Base-by-base conservation (phyloP, 305 asterid genomes). In the Fraxinus angustifolia region DNA sequence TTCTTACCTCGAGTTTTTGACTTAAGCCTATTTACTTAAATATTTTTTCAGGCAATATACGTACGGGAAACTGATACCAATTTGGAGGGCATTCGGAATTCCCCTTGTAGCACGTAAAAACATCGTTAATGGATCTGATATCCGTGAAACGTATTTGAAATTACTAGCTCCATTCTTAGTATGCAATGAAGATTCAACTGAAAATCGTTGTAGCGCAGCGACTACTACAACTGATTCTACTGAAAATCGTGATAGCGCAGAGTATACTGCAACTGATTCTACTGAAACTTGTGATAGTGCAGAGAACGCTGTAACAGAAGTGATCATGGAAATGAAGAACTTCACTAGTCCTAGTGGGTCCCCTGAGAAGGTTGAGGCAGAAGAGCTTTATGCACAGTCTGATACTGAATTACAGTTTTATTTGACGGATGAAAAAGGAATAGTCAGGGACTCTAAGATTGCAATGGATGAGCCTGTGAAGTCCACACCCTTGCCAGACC, bases 31-130 rank as follows among this genome's bases (percentile, higher is more conserved):
- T 80, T n/a, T 85, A 73, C 81, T 84, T 53, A 31, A 76, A 36
- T 26, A 84, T 83, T 23, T 83, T 80, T 42, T 30, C 98, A 94
- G 98, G 87, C 90, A 89, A 83, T 75, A 45, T 34, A 17, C 80
- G 72, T 31, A 38, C 56, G 92, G 95, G 85, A 89, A 85, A 86
- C 82, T 78, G 78, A 81, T 84, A 65, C 81, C 90, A 75, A 83
- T 75, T 71, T 88, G 91, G 95, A 92, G 86, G 88, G 78, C 93
- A 80, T 92, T 93, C 78, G 98, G 99, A 77, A 74, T 94, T 85
- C 99, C 98, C 72, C 84, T 96, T 42, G 89, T 92, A 50, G 86
- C 91, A 48, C 87, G 87, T 75, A 45, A 87, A 82, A 84, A 82
- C 86, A 86, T 92, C 83, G 78, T 87, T 53, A 87, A 85, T 40